These are phyloP conservation scores for Elsinoe arachidis DNA, from an alignment of 2,329 filamentous ascomycete genomes.

Conservation along the genomic window DNA sequence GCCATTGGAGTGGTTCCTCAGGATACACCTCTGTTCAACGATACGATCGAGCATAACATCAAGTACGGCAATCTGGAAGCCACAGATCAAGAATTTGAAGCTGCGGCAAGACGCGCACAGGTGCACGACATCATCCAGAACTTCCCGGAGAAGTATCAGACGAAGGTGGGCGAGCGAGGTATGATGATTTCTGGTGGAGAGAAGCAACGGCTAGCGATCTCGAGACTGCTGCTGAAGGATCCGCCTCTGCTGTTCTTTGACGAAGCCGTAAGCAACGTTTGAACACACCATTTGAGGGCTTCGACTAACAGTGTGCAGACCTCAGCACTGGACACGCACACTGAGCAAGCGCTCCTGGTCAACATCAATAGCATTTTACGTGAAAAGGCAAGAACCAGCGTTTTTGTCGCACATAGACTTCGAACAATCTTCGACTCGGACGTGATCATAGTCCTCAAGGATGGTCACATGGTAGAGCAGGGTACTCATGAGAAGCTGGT, in stretches of 20 bases:
- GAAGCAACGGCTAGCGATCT: constrained; percentile 83
- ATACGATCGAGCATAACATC: constrained; percentile 92
- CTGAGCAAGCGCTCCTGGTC: constrained; percentile 77
- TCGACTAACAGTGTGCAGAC: constrained; percentile 40
- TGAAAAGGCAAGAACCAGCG: constrained; percentile 80
- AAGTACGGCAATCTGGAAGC: constrained; percentile 80
- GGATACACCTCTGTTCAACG: constrained; percentile 94
- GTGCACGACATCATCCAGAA: constrained; percentile 73
- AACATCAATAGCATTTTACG: constrained; percentile 90
- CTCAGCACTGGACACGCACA: constrained; percentile 84
- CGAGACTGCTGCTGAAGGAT: constrained; percentile 76
- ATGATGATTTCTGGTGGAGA: constrained; percentile 95
- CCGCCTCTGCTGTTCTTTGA: constrained; percentile 89
- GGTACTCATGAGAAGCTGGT: constrained; percentile 82
- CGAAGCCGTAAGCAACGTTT: constrained; percentile 55
- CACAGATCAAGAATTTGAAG: constrained; percentile 59
- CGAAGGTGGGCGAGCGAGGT: constrained; percentile 84
- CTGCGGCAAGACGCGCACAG: constrained; percentile 71
- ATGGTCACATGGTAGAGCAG: constrained; percentile 76
- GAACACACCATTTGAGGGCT: neutral
- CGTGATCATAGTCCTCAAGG: constrained; percentile 80
- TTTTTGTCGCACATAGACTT: constrained; percentile 88
- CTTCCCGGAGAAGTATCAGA: constrained; percentile 84
- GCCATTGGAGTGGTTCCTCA: constrained; percentile 94
- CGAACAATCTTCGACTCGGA: constrained; percentile 90